Evolutionary conservation across 1,284 basidiomycete genomes (phyloP), one percentile per base, ranked within the genome.

Genomic region (Trichosporon inkin): DNA sequence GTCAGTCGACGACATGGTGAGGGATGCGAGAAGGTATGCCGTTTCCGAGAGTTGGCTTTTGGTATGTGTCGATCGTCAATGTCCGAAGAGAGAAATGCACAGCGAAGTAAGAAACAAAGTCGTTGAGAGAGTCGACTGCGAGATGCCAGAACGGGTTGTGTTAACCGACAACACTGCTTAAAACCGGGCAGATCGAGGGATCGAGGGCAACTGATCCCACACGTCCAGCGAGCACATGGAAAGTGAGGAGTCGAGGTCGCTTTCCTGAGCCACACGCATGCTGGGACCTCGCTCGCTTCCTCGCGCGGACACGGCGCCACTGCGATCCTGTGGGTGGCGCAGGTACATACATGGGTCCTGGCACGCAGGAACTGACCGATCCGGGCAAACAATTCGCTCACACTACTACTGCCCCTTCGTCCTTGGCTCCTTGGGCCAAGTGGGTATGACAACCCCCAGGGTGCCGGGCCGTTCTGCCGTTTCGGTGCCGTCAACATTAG

Each of bases 101-200:
- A n/a, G 28, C 7, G 22, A 32, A 32, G 44, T 10, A 16, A 24
- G n/a, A 49, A 24, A 49, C 10, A 16, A 32, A 6, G 44, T 28
- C 16, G 22, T 14, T n/a, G 22, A 49, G 22, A 32, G 28, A 19
- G 24, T 17, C 19, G 24, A 28, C 36, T 38, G 13, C 11, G 36
- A 38, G 11, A 38, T 3, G 4, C 6, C 36, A 38, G 36, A n/a
- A 13, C 36, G 16, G 36, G 5, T 32, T 32, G 28, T 32, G 28
- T 32, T 8, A 38, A 38, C 38, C 44, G 4, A 38, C 36, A 5
- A 38, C 36, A 14, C 36, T 38, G 8, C 28, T 32, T 32, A 32
- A 32, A 32, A n/a, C 28, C 28, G 44, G n/a, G n/a, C 44, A 49
- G 44, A 49, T 49, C 44, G 44, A 32, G 44, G 44, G 24, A 49